Evolutionary conservation across 1,284 basidiomycete genomes (phyloP), one percentile per base, ranked within the genome.

Genomic region (Dichomitus squalens): DNA sequence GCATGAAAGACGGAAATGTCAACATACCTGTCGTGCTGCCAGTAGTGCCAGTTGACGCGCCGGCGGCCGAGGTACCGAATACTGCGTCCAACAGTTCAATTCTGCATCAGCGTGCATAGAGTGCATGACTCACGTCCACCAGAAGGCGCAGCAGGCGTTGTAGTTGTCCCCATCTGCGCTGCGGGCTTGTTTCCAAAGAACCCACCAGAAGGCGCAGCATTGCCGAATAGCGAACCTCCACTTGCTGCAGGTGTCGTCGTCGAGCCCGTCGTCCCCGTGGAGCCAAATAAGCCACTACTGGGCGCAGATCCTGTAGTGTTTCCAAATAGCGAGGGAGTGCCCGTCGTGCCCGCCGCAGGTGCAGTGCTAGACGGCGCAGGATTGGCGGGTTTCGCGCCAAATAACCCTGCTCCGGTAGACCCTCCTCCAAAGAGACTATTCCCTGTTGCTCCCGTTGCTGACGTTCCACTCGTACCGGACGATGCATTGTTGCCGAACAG

Each of bases 351-450:
- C 4, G 60, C 35, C 11, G 58, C 44, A 20, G 63, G 38, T 2
- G 56, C 39, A 21, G 35, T 53, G 39, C 40, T 44, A n/a, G 61
- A 29, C 33, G 57, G 25, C 16, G 60, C 51, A 0, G 55, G 48
- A 8, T 61, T 56, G 4, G 59, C 50, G n/a, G 57, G 59, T 44
- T 64, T 63, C 20, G 61, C 23, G 39, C 50, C 50, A 18, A 52
- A 52, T 29, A 43, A 4, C 4, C 29, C n/a, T n/a, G n/a, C n/a
- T n/a, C n/a, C n/a, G n/a, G n/a, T n/a, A 35, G 23, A 14, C 29
- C 39, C 59, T 18, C 59, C 65, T 20, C 69, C 68, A 39, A 72
- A 70, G 12, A 70, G n/a, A 12, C 55, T 49, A 4, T 51, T 50
- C 12, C 52, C 53, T 4, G 44, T n/a, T 5, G 58, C 25, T 14